These are phyloP conservation scores for Dittrichia graveolens DNA, from an alignment of 129 eudicot genomes.

Conservation along the genomic window DNA sequence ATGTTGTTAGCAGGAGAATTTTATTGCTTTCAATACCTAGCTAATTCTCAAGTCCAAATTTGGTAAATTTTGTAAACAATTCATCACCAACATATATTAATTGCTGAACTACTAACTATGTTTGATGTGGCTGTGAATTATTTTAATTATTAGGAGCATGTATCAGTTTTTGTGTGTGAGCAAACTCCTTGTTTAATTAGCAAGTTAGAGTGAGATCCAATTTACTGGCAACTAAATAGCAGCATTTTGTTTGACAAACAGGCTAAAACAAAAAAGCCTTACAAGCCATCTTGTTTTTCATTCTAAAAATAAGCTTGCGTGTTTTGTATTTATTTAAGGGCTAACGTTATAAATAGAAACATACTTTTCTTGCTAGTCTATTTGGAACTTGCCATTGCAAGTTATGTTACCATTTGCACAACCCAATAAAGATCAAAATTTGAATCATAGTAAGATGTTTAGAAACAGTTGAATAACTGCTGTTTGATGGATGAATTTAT, in stretches of 20 bases:
- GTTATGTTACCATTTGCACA: neutral
- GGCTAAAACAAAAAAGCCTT: constrained; percentile 9
- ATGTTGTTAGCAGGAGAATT: constrained; percentile 20
- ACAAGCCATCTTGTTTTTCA: constrained; percentile 5
- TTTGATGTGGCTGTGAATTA: constrained; percentile 19
- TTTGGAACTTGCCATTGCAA: constrained; percentile 7
- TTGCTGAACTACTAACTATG: neutral
- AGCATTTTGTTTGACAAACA: constrained; percentile 25
- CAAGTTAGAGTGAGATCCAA: constrained; percentile 32
- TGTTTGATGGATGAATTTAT: constrained; percentile 10
- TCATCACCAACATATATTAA: neutral
- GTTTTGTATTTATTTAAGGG: neutral
- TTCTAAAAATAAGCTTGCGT: neutral
- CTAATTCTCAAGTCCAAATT: neutral
- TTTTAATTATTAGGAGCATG: neutral
- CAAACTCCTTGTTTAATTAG: neutral
- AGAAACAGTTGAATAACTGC: neutral
- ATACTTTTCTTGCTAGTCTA: neutral
- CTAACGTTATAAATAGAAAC: neutral
- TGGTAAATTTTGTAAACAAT: neutral
- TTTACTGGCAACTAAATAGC: neutral
- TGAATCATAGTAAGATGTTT: constrained; percentile 11
- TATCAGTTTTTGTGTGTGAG: constrained; percentile 3
- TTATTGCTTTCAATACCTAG: neutral
- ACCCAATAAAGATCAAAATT: neutral